Percentiles rank a stretch among this genome's conserved stretches.
These are phyloP conservation scores for Porphyrellus sp. DNA, from an alignment of 1,284 basidiomycete species.

Conservation along the genomic window DNA sequence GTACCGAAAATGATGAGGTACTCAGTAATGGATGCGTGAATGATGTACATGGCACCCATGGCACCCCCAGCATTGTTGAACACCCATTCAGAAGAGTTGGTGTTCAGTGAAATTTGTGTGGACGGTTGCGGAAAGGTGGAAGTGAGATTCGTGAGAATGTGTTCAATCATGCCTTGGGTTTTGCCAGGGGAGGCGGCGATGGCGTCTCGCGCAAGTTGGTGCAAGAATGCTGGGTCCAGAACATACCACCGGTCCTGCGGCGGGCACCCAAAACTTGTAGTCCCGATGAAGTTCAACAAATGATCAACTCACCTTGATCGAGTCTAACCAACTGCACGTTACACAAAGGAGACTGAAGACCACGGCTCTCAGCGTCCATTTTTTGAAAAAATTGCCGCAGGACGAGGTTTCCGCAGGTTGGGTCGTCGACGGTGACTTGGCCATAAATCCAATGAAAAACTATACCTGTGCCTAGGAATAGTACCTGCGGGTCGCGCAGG, in stretches of 20 bases:
- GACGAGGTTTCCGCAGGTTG: neutral
- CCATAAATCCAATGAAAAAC: conserved; percentile 16
- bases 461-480: neutral
- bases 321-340: conserved; percentile 50
- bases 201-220: conserved; percentile 69
- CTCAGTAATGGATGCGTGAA: conserved; percentile 92
- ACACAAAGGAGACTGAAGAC: conserved; percentile 42
- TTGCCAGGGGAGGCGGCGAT: conserved; percentile 61
- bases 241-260: conserved; percentile 62
- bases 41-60: conserved; percentile 98
- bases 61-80: conserved; percentile 98
- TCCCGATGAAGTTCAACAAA: neutral
- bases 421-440: conserved; percentile 8
- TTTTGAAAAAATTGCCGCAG: conserved; percentile 23
- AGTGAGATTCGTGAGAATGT: conserved; percentile 76
- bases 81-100: conserved; percentile 81
- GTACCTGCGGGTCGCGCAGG: neutral
- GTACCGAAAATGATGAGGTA: conserved; percentile 96
- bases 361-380: conserved; percentile 48
- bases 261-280: neutral
- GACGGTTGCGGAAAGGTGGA: conserved; percentile 53
- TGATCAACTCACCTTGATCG: conserved; percentile 47
- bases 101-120: conserved; percentile 54
- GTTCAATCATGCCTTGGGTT: conserved; percentile 66
- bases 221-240: conserved; percentile 62